Conservation (phyloP, 495 filamentous ascomycete species). For the Neurospora cerealis region DNA sequence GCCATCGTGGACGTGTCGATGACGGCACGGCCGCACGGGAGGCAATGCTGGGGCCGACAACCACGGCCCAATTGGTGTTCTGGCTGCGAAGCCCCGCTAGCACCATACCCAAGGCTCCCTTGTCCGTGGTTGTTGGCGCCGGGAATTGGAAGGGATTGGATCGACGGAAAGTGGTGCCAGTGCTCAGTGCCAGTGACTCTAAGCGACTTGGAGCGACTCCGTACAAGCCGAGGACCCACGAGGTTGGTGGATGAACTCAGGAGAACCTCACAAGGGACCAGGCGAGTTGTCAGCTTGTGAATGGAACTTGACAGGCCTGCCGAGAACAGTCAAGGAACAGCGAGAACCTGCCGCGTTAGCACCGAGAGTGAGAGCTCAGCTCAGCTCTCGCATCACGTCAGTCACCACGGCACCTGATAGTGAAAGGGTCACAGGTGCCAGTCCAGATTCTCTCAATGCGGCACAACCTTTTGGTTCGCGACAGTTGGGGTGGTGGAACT, state of each 20-base stretch:
- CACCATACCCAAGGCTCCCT: neutral
- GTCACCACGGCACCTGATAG: neutral
- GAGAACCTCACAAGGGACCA: neutral
- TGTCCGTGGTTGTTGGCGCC: neutral
- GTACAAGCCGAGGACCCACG: neutral
- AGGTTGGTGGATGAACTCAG: neutral
- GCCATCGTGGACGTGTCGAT: slow-evolving; percentile 2
- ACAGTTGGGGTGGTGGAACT: neutral
- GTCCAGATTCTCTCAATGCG: neutral
- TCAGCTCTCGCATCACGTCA: neutral
- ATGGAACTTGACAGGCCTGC: neutral
- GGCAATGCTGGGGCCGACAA: neutral
- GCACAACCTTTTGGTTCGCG: neutral
- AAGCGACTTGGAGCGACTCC: neutral
- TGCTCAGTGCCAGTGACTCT: neutral
- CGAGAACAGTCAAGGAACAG: neutral
- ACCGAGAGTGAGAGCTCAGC: neutral
- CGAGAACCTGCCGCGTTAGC: neutral
- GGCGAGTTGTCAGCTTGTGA: neutral
- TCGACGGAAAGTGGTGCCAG: neutral
- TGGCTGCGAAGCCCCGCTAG: neutral
- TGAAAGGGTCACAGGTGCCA: neutral
- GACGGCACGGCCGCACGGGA: slow-evolving; percentile 11
- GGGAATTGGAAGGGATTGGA: neutral
- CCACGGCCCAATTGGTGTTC: neutral